Base-by-base conservation (phyloP, 2,329 filamentous ascomycete species). In the Purpureocillium takamizusanense region DNA sequence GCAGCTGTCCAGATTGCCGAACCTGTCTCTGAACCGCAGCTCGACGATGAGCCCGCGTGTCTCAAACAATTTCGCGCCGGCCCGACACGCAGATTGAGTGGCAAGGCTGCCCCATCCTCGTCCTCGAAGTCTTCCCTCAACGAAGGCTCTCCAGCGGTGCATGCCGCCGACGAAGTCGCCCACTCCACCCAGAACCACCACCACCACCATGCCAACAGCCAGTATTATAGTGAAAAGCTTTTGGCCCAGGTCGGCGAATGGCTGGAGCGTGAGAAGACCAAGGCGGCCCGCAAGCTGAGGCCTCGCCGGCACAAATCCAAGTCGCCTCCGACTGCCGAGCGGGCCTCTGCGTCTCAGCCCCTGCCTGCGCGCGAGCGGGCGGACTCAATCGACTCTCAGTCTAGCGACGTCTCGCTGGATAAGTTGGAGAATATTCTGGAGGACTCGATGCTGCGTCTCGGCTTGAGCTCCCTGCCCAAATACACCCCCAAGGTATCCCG, bases 381-480 rank as follows among this genome's bases (percentile, higher is more conserved):
- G 38, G 67, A 65, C 47, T 86, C 82, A 1, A 67, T 78, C 27
- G 69, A 71, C 42, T 83, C 83, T 0, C 77, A 86, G 34, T 77
- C 76, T 2, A 83, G 78, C 48, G 75, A 81, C 1, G 69, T 83
- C 8, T 87, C 88, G 12, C 69, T 97, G 3, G 86, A 94, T 42
- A 76, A 79, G 46, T 69, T 95, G 17, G 86, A 95, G 58, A 74
- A 72, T 38, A 95, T 97, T 38, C 61, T 90, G 9, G 79, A 86
- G 44, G 76, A 81, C 43, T 80, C 72, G 38, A 68, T 84, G 65
- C 62, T 68, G 27, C 61, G 67, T 12, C 53, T 78, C 41, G 75
- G 74, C 0, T 52, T 78, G 15, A 65, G 55, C 28, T 56, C 62
- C 3, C 49, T 70, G 7, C 65, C 71, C 3, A 62, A 65, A 21